Percentiles rank a stretch among this genome's conserved stretches.
Evolutionary conservation across 768 basidiomycete species (phyloP).

Genomic region (Rhodotorula sphaerocarpa): DNA sequence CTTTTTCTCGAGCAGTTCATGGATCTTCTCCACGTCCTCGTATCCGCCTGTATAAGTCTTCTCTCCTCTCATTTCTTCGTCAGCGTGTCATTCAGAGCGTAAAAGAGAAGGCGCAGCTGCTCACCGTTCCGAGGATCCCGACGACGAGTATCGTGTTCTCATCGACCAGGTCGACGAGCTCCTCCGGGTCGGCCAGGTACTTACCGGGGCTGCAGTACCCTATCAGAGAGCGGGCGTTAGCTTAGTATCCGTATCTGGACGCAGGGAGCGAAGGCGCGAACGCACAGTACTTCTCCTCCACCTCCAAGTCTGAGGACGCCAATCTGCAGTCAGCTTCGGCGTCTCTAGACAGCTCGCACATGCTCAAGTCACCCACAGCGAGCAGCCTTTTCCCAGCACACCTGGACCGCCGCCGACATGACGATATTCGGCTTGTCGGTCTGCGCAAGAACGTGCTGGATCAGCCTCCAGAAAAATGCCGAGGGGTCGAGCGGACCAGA

Average conservation of each 20-base stretch:
- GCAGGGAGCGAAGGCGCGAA: background rate
- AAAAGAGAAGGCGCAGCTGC: no score
- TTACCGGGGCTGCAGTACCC: conserved; percentile 35
- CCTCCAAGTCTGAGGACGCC: conserved; percentile 38
- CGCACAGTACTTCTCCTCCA: conserved; percentile 42
- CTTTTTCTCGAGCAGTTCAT: conserved; percentile 38
- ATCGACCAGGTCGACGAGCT: conserved; percentile 42
- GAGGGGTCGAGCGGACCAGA: background rate
- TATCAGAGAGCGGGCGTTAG: background rate
- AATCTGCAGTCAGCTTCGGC: no score
- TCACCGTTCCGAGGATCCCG: conserved; percentile 38
- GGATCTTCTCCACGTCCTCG: conserved; percentile 36
- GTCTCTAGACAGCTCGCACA: no score
- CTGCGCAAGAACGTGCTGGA: background rate
- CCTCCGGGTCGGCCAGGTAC: conserved; percentile 42
- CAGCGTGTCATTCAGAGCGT: no score
- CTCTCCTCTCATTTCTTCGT: no score
- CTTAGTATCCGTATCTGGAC: background rate
- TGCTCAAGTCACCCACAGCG: background rate
- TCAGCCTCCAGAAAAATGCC: background rate
- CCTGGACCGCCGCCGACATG: conserved; percentile 39
- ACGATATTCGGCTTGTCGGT: conserved; percentile 40
- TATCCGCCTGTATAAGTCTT: conserved; percentile 26
- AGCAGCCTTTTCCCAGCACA: conserved; percentile 43
- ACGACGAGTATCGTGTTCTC: conserved; percentile 43